Percentiles rank a stretch among this genome's conserved stretches.
These are phyloP conservation scores for Kalanchoe fedtschenkoi DNA, from an alignment of 164 flowering plant genomes.

Conservation along the genomic window DNA sequence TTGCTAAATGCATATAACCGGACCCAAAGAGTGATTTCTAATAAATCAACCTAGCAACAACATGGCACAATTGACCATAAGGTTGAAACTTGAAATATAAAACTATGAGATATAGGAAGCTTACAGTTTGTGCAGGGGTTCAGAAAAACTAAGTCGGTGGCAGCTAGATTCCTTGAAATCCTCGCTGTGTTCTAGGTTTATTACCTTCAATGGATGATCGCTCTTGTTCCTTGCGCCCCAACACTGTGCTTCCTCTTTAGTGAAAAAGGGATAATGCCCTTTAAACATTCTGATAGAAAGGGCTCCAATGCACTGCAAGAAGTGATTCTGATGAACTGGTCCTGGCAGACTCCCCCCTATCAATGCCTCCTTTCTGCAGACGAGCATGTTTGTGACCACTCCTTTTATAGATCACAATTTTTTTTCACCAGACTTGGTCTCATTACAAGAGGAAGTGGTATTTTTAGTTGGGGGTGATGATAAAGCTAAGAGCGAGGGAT, in stretches of 20 bases:
- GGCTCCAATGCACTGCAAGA: constrained; percentile 44
- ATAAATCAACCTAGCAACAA: too few relatives aligned
- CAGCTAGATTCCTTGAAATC: constrained; percentile 95
- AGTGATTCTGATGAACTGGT: too few relatives aligned
- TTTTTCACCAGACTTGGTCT: constrained; percentile 82
- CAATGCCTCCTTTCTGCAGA: too few relatives aligned
- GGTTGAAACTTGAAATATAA: too few relatives aligned
- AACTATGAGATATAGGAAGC: too few relatives aligned
- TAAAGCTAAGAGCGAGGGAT: constrained; percentile 36
- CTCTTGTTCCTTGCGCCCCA: constrained; percentile 84
- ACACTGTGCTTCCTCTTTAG: constrained; percentile 85
- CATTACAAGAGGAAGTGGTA: constrained; percentile 43
- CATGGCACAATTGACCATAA: too few relatives aligned
- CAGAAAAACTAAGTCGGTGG: too few relatives aligned
- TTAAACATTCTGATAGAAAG: constrained; percentile 25
- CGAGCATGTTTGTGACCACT: too few relatives aligned
- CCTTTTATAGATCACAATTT: constrained; percentile 84
- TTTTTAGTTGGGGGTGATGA: constrained; percentile 35
- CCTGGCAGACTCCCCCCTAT: too few relatives aligned
- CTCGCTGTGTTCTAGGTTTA: constrained; percentile 91
- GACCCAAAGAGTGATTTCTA: too few relatives aligned
- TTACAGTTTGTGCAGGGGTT: too few relatives aligned
- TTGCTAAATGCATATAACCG: too few relatives aligned
- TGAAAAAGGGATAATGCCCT: constrained; percentile 68
- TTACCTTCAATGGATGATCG: constrained; percentile 83